phyloP scores from a whole-genome alignment of 1,284 basidiomycete genomes.

The Pisolithus thermaeus region DNA sequence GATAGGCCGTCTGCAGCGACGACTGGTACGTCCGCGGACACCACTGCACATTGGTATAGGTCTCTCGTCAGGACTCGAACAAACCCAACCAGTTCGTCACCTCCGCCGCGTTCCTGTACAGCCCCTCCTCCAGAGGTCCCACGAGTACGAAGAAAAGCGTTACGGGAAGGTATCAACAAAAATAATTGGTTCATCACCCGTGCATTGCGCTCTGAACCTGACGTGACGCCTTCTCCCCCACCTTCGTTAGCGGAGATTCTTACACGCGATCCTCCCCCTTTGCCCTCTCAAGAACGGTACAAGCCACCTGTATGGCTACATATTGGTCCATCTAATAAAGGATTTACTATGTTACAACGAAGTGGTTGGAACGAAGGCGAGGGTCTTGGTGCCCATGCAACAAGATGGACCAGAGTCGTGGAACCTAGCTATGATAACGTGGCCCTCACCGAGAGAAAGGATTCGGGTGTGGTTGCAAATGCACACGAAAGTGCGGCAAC shows the following conservation, averaged over 20 bases:
- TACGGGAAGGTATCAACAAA: constrained; percentile 31
- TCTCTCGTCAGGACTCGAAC: constrained; percentile 13
- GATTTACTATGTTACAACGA: constrained; percentile 66
- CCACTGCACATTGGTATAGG: constrained; percentile 24
- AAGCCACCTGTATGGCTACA: constrained; percentile 64
- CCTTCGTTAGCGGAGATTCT: constrained; percentile 63
- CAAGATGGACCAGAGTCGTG: constrained; percentile 21
- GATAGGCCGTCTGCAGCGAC: background rate
- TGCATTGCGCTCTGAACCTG: constrained; percentile 42
- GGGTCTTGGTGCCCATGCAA: constrained; percentile 53
- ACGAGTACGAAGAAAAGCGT: constrained; percentile 2
- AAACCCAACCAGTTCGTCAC: constrained; percentile 1
- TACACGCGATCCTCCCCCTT: constrained; percentile 61
- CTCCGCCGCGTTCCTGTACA: constrained; percentile 10
- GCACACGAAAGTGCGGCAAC: background rate
- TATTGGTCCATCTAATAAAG: constrained; percentile 67
- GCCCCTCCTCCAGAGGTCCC: constrained; percentile 1
- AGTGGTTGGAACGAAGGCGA: constrained; percentile 79
- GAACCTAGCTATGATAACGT: background rate
- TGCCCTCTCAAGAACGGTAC: constrained; percentile 44
- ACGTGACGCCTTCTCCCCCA: constrained; percentile 32
- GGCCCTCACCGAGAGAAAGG: background rate
- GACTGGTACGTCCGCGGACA: constrained; percentile 2
- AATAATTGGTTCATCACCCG: constrained; percentile 67
- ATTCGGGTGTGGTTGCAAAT: background rate